Evolutionary conservation across 2,329 filamentous ascomycete species (phyloP).

Genomic region (Cercospora sp.): DNA sequence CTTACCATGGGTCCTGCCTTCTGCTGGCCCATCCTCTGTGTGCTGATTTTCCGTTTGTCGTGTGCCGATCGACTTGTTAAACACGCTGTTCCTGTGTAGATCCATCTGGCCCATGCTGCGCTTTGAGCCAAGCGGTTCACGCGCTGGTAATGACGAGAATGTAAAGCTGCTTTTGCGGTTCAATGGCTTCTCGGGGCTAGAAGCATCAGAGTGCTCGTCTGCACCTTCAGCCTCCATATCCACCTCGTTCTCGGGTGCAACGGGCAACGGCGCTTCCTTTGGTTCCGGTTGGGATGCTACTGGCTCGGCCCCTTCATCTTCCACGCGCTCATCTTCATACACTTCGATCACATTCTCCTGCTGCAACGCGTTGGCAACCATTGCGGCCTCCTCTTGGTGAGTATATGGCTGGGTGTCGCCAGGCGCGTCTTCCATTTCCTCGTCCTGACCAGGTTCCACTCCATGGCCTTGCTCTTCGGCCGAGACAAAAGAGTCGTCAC

Average conservation of each 20-base stretch:
- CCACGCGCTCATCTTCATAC: conserved; percentile 22
- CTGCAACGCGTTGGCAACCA: conserved; percentile 35
- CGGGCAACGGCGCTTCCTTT: conserved; percentile 32
- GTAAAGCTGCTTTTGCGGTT: conserved; percentile 93
- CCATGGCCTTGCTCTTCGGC: conserved; percentile 46
- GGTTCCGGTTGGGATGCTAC: conserved; percentile 24
- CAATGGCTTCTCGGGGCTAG: conserved; percentile 72
- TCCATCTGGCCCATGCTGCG: conserved; percentile 83
- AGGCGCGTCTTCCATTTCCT: conserved; percentile 21
- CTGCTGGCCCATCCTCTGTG: conserved; percentile 50
- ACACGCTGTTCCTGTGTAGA: conserved; percentile 64
- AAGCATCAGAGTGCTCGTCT: conserved; percentile 46
- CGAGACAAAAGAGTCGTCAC: conserved; percentile 51
- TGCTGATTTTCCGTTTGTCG: conserved; percentile 63
- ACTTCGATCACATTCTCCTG: conserved; percentile 18
- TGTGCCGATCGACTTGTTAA: conserved; percentile 68
- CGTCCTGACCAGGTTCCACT: conserved; percentile 12
- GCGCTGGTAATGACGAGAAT: conserved; percentile 87
- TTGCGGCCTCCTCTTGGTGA: conserved; percentile 22
- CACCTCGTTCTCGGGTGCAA: conserved; percentile 36
- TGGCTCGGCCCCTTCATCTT: conserved; percentile 13
- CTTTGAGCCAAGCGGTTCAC: conserved; percentile 81
- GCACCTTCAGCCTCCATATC: conserved; percentile 46
- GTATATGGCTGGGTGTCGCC: conserved; percentile 19
- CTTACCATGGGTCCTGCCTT: conserved; percentile 68